Percentiles rank a stretch among this genome's conserved stretches.
These are phyloP conservation scores for Alternaria burnsii DNA, from an alignment of 2,329 filamentous ascomycete genomes.

Conservation along the genomic window DNA sequence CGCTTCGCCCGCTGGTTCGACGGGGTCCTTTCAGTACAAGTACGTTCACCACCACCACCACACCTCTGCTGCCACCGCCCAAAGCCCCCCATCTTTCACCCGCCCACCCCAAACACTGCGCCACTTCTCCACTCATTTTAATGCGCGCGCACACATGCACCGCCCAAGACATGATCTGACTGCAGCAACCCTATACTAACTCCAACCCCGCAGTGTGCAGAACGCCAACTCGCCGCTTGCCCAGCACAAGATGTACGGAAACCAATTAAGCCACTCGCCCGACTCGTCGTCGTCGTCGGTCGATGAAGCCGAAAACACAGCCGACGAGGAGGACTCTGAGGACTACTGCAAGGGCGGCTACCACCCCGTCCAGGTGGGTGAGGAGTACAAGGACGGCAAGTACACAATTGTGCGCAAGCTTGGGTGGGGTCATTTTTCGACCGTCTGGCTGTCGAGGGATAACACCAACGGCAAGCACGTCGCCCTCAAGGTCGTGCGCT, in stretches of 20 bases:
- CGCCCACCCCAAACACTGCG: constrained; percentile 5
- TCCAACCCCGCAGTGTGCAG: constrained; percentile 44
- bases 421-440: constrained; percentile 99
- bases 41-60: constrained; percentile 39
- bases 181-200: constrained; percentile 24
- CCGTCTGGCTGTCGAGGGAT: constrained; percentile 85
- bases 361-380: constrained; percentile 91
- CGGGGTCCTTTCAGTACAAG: constrained; percentile 52
- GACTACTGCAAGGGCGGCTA: constrained; percentile 99
- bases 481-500: constrained; percentile 96
- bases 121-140: constrained; percentile 7
- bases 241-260: constrained; percentile 59
- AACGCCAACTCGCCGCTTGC: constrained; percentile 61
- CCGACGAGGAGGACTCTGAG: constrained; percentile 97
- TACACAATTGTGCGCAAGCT: constrained; percentile 97
- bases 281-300: constrained; percentile 80
- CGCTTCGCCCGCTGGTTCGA: constrained; percentile 51
- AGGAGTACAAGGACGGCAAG: constrained; percentile 96
- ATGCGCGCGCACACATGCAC: constrained; percentile 20
- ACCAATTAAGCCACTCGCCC: constrained; percentile 74
- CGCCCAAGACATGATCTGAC: neutral
- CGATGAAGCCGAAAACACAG: constrained; percentile 86
- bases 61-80: constrained; percentile 8
- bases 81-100: constrained; percentile 4
- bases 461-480: constrained; percentile 92